Evolutionary conservation across 768 basidiomycete species (phyloP), one percentile per base, ranked within the genome.

Genomic region (Boletus rubroflammeus): DNA sequence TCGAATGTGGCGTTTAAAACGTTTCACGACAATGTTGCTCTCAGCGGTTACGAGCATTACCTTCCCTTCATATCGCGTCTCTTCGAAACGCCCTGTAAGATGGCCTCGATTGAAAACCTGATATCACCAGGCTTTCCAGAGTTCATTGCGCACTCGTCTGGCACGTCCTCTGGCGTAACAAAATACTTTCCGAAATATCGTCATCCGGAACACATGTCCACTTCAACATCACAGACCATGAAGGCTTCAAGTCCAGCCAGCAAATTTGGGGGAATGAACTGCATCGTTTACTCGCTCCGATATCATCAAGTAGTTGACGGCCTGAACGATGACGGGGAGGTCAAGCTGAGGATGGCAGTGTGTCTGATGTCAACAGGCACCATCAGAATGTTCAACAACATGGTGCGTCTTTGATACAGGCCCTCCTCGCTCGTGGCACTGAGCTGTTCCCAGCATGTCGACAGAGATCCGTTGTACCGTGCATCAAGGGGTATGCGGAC

Each of bases 341-440:
- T 64, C 7, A 53, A 57, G 26, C 47, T 59, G 0, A 53, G 47
- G 32, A 55, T 62, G 50, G 56, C 55, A 0, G 59, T 62, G 38
- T 60, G 54, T 40, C 17, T 63, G 11, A 66, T 63, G 63, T 63
- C 65, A 5, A 62, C 65, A 6, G 62, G 59, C 14, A 58, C 58
- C 5, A 51, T 60, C 38, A 53, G 65, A 53, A 64, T 66, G 65
- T 58, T 35, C 29, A 49, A 57, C 35, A 32, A 66, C 2, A 62
- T 62, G 64, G 58, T 56, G 14, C 21, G 51, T 47, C 17, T 19
- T 38, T 21, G 6, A 38, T 48, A 1, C 15, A 9, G 8, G 2
- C n/a, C n/a, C n/a, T 19, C 4, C 14, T 31, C n/a, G 2, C 17
- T 39, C 9, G 21, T 46, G 28, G 14, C 15, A 9, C 47, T 57